Evolutionary conservation across 805 yeast species (phyloP).

Genomic region (Candida nanaspora): DNA sequence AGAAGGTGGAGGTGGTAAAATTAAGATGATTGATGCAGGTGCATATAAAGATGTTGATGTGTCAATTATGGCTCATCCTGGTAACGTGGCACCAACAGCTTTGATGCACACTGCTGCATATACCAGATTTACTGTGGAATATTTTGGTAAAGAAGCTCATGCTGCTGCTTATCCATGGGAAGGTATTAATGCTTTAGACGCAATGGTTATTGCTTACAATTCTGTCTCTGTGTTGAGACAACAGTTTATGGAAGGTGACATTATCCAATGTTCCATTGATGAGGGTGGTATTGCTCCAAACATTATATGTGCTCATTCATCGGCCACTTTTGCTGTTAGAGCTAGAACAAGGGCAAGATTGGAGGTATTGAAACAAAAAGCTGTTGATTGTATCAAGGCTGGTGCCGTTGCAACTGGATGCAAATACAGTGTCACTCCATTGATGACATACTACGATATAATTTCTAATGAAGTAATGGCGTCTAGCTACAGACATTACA

Average conservation of each 20-base stretch:
- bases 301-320: constrained; percentile 17
- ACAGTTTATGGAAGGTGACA: constrained; percentile 18
- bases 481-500: constrained; percentile 9
- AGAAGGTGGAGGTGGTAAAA: constrained; percentile 23
- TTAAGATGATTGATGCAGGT: constrained; percentile 17
- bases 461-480: constrained; percentile 14
- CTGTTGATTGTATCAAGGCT: constrained; percentile 22
- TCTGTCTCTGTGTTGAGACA: constrained; percentile 21
- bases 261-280: constrained; percentile 17
- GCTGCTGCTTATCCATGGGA: constrained; percentile 24
- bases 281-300: constrained; percentile 20
- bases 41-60: constrained; percentile 17
- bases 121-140: constrained; percentile 11
- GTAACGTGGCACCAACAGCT: constrained; percentile 8
- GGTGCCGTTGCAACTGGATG: constrained; percentile 25
- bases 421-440: constrained; percentile 24
- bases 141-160: constrained; percentile 20
- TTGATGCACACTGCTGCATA: constrained; percentile 15
- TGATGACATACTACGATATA: constrained; percentile 19
- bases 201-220: constrained; percentile 19
- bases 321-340: constrained; percentile 12
- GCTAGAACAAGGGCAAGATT: constrained; percentile 12
- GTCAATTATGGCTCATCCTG: constrained; percentile 22
- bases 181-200: constrained; percentile 24
- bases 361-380: constrained; percentile 13